Conservation (phyloP, 1,284 basidiomycete genomes). For the Apiotrichum domesticum region DNA sequence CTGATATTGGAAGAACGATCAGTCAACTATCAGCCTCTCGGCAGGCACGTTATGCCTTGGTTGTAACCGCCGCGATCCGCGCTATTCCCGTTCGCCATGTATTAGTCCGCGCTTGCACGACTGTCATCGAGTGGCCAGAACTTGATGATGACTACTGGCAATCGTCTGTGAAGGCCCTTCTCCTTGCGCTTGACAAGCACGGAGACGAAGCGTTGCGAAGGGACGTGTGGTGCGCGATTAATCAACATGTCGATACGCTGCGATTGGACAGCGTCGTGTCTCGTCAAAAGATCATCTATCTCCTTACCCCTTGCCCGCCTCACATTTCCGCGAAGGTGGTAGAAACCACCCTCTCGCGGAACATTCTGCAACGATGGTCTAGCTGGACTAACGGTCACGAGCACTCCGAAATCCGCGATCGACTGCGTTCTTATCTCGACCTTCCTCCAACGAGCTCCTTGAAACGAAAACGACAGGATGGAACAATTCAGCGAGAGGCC, state of each 20-base stretch:
- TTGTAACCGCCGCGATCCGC: slow-evolving; percentile 5
- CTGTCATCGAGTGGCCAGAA: slow-evolving; percentile 10
- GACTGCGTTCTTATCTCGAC: slow-evolving; percentile 1
- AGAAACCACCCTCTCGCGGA: background rate
- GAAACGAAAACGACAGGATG: slow-evolving; percentile 11
- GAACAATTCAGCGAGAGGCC: background rate
- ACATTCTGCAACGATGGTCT: slow-evolving; percentile 2
- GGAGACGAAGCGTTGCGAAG: slow-evolving; percentile 11
- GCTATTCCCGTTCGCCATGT: slow-evolving; percentile 3
- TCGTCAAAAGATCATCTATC: slow-evolving; percentile 3
- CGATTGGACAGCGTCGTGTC: slow-evolving; percentile 1
- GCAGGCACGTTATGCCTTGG: slow-evolving; percentile 12
- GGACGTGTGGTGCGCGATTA: slow-evolving; percentile 27
- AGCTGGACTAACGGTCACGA: background rate
- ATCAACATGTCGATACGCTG: background rate
- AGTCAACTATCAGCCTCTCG: background rate
- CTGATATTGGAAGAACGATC: slow-evolving; percentile 5
- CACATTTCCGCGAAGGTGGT: background rate
- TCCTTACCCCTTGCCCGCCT: slow-evolving; percentile 1
- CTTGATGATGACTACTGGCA: slow-evolving; percentile 7
- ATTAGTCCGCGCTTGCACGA: slow-evolving; percentile 14
- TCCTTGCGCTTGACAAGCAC: slow-evolving; percentile 2
- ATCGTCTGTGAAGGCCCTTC: slow-evolving; percentile 4
- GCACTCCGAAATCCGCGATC: slow-evolving; percentile 5
- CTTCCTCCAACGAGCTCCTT: slow-evolving; percentile 6